Percentiles rank a stretch among this genome's conserved stretches.
Evolutionary conservation across 495 filamentous ascomycete genomes (phyloP).

Genomic region (Clohesyomyces aquaticus): DNA sequence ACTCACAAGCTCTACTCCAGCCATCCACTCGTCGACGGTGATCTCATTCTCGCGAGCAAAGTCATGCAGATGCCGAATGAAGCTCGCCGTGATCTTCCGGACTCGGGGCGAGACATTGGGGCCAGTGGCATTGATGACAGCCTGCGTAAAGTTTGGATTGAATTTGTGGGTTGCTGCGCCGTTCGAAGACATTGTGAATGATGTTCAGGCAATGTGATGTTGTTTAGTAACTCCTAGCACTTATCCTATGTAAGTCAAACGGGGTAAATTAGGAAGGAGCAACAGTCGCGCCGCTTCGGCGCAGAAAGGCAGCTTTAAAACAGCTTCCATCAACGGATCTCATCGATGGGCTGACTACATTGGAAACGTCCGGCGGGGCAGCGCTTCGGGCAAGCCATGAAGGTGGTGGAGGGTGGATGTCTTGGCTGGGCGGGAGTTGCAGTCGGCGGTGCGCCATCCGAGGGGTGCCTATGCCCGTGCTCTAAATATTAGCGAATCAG

Average conservation of each 20-base stretch:
- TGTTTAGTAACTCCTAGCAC: background rate
- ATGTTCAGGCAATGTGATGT: background rate
- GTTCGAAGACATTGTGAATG: conserved; percentile 25
- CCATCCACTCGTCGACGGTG: conserved; percentile 59
- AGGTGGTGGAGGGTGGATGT: background rate
- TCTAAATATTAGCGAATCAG: conserved; percentile 1
- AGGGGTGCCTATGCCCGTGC: background rate
- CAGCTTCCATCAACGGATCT: background rate
- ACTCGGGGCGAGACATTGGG: conserved; percentile 65
- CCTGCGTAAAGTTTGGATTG: conserved; percentile 67
- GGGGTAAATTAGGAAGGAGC: too few species aligned
- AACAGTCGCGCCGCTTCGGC: too few species aligned
- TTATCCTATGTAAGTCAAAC: background rate
- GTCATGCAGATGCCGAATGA: conserved; percentile 62
- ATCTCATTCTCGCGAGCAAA: conserved; percentile 63
- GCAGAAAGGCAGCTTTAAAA: background rate
- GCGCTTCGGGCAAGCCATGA: background rate
- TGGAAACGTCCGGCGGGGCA: too few species aligned
- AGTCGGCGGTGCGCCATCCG: conserved; percentile 11
- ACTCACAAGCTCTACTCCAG: conserved; percentile 44
- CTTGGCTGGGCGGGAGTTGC: conserved; percentile 4
- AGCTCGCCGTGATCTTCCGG: conserved; percentile 55
- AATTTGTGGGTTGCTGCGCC: conserved; percentile 30
- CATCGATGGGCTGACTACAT: background rate
- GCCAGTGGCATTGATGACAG: conserved; percentile 71